Evolutionary conservation across 257 asterid species (phyloP).

Genomic region (Cynanchum wilfordii): DNA sequence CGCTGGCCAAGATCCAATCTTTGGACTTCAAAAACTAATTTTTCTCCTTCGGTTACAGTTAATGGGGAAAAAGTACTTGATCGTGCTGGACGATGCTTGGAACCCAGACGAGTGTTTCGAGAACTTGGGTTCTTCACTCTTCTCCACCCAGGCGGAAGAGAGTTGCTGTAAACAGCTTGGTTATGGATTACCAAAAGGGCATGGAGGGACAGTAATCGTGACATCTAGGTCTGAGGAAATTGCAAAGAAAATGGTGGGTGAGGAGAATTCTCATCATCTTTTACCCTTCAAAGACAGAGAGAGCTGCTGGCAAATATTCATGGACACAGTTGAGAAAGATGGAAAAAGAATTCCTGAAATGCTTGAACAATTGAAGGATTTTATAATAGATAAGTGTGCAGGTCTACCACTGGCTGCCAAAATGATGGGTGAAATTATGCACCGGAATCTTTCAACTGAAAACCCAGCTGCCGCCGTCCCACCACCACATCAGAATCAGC

Average conservation of each 20-base stretch:
- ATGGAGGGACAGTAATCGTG: slow-evolving; percentile 33
- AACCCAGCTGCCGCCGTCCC: slow-evolving; percentile 1
- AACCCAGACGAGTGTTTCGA: slow-evolving; percentile 9
- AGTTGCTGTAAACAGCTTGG: slow-evolving; percentile 9
- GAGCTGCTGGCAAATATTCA: slow-evolving; percentile 41
- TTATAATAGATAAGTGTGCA: slow-evolving; percentile 22
- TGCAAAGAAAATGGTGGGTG: slow-evolving; percentile 26
- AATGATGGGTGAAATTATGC: slow-evolving; percentile 35
- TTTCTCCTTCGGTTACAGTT: slow-evolving; percentile 31
- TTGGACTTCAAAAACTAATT: slow-evolving; percentile 19
- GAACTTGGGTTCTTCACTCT: slow-evolving; percentile 10
- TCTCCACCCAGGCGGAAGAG: slow-evolving; percentile 13
- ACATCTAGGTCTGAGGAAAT: slow-evolving; percentile 26
- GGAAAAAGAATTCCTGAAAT: background rate
- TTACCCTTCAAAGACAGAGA: slow-evolving; percentile 20
- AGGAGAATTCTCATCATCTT: slow-evolving; percentile 27
- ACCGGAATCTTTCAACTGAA: background rate
- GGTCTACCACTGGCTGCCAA: slow-evolving; percentile 45
- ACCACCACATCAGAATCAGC: background rate
- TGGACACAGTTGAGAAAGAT: slow-evolving; percentile 18
- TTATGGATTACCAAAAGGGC: slow-evolving; percentile 34
- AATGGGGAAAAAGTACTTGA: slow-evolving; percentile 32
- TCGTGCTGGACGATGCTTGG: slow-evolving; percentile 43
- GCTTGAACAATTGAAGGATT: background rate
- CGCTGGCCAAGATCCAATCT: background rate